Evolutionary conservation across 805 yeast species (phyloP).

Genomic region (Candida glaebosa): DNA sequence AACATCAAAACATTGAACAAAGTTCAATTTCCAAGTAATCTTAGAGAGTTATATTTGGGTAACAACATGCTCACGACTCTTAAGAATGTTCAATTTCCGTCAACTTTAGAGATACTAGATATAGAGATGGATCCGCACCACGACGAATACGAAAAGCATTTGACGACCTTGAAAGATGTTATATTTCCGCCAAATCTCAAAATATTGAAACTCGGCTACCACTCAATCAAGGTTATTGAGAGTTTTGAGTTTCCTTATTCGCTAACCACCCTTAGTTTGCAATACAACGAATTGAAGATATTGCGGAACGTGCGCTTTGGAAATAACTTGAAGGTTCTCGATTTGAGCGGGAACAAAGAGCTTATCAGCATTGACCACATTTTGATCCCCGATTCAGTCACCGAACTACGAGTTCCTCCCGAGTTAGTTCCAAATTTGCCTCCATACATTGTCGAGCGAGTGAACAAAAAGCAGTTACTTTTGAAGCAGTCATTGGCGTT

Average conservation of each 20-base stretch:
- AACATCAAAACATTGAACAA: slow-evolving; percentile 44
- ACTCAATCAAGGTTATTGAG: slow-evolving; percentile 36
- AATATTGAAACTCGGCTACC: slow-evolving; percentile 36
- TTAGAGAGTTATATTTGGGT: slow-evolving; percentile 36
- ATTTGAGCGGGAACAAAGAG: slow-evolving; percentile 42
- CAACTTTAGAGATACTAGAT: slow-evolving; percentile 35
- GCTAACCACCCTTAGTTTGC: slow-evolving; percentile 29
- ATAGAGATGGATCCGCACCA: slow-evolving; percentile 39
- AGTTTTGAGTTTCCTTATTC: slow-evolving; percentile 35
- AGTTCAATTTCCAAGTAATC: slow-evolving; percentile 34
- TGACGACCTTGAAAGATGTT: slow-evolving; percentile 41
- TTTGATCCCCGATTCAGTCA: slow-evolving; percentile 33
- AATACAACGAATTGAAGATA: slow-evolving; percentile 37
- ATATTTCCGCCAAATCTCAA: slow-evolving; percentile 33
- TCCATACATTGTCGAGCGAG: slow-evolving; percentile 34
- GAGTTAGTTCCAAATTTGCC: slow-evolving; percentile 35
- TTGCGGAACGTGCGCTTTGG: slow-evolving; percentile 37
- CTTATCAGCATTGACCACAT: slow-evolving; percentile 35
- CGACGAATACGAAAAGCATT: slow-evolving; percentile 40
- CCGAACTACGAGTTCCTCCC: slow-evolving; percentile 34
- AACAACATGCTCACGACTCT: slow-evolving; percentile 42
- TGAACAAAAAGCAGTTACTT: slow-evolving; percentile 30
- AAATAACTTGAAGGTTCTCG: slow-evolving; percentile 27
- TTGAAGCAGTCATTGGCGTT: slow-evolving; percentile 28
- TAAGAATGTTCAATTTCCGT: slow-evolving; percentile 41